Conservation (phyloP, 108 stramenopile genomes). For the Cyclotella cryptica region DNA sequence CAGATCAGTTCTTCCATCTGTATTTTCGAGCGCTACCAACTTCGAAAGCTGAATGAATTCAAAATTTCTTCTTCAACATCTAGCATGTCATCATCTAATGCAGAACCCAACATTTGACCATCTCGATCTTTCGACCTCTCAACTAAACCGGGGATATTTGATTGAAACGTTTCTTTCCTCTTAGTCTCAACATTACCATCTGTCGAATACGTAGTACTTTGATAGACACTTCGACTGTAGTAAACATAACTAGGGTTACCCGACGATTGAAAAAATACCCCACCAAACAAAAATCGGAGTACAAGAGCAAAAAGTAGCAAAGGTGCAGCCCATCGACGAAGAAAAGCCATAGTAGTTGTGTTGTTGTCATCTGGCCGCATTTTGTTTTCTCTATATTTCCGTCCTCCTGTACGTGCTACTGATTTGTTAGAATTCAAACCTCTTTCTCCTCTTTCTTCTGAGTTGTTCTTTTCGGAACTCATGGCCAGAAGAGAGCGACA, state of each 20-base stretch:
- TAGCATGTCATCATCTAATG: constrained; percentile 17
- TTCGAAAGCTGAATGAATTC: background rate
- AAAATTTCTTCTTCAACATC: constrained; percentile 26
- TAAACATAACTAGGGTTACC: constrained; percentile 35
- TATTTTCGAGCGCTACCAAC: background rate
- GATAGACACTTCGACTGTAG: constrained; percentile 55
- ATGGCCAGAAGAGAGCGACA: background rate
- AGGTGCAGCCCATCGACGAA: constrained; percentile 33
- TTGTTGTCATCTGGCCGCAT: background rate
- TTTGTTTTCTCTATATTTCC: constrained; percentile 19
- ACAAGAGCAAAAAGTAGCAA: constrained; percentile 7
- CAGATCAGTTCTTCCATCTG: too few relatives aligned
- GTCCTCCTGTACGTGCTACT: constrained; percentile 40
- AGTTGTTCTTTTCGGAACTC: background rate
- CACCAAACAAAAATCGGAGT: constrained; percentile 31
- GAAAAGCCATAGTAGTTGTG: constrained; percentile 5
- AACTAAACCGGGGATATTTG: constrained; percentile 51
- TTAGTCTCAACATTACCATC: constrained; percentile 58
- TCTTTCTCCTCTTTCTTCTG: background rate
- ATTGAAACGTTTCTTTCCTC: constrained; percentile 50
- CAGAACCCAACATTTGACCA: background rate
- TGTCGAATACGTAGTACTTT: constrained; percentile 41
- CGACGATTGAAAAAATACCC: constrained; percentile 31
- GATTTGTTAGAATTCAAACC: background rate
- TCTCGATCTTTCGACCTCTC: constrained; percentile 15